Conservation (phyloP, 2,329 filamentous ascomycete species). For the Diaporthe sp. region DNA sequence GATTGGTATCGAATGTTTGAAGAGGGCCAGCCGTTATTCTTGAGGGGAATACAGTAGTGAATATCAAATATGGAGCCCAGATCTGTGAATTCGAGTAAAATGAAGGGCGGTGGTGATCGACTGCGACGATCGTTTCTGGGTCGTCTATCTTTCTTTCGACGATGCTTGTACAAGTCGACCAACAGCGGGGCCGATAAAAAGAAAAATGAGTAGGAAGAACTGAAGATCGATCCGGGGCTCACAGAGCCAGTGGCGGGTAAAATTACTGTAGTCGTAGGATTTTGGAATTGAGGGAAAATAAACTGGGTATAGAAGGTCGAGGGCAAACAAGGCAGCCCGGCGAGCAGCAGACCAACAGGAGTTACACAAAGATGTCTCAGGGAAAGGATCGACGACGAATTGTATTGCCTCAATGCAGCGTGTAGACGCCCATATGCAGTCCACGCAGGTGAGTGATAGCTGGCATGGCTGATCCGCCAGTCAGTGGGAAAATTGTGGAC, state of each 20-base stretch:
- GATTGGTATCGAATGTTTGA: neutral
- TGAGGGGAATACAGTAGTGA: neutral
- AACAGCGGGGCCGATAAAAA: neutral
- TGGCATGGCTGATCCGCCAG: slow-evolving; percentile 29
- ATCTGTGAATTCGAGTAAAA: slow-evolving; percentile 19
- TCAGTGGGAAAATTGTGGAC: slow-evolving; percentile 21
- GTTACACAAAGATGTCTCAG: neutral
- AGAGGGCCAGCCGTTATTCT: slow-evolving; percentile 20
- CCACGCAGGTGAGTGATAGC: slow-evolving; percentile 14
- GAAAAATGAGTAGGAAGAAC: neutral
- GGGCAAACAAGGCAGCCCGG: slow-evolving; percentile 14
- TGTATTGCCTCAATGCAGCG: neutral
- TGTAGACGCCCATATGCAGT: slow-evolving; percentile 19
- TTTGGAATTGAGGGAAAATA: neutral
- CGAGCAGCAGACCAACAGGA: neutral
- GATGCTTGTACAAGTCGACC: neutral
- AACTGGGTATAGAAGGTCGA: neutral
- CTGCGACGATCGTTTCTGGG: slow-evolving; percentile 21
- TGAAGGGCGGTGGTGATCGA: slow-evolving; percentile 28
- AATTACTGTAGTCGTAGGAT: slow-evolving; percentile 6
- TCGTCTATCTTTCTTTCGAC: neutral
- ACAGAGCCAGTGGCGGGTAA: slow-evolving; percentile 26
- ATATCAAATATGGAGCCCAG: slow-evolving; percentile 18
- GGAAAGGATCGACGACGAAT: slow-evolving; percentile 27
- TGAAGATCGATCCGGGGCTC: slow-evolving; percentile 22